Evolutionary conservation across 352 stramenopile species (phyloP), one percentile per base, ranked within the genome.

Genomic region (Globisporangium middletonii): DNA sequence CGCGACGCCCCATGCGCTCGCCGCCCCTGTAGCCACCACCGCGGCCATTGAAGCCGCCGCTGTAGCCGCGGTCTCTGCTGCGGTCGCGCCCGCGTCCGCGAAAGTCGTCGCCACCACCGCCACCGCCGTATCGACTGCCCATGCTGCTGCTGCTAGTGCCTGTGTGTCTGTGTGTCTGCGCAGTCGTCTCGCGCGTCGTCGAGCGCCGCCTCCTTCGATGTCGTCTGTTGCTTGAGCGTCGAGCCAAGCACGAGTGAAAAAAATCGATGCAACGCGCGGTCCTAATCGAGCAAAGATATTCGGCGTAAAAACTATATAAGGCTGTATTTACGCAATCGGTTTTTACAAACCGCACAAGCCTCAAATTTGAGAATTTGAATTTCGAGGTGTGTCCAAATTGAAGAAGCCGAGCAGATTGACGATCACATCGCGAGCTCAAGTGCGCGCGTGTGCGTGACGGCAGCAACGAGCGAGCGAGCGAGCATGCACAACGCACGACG

Each of bases 91-190:
- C 81, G 61, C 73, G 77, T 35, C 83, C 79, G 6, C 81, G 78
- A 18, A 83, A 74, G 53, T 83, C 90, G 16, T 88, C 83, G 52
- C 84, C 77, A 7, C 79, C 74, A 33, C 63, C 64, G 41, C 71
- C 72, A 12, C 65, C 66, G 41, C 73, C 73, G 67, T 92, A 92
- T 57, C 82, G 79, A 71, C 78, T 92, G 53, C 79, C 75, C 70
- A 74, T 84, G 19, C 15, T 68, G 28, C 42, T 57, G 30, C 16
- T 16, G 41, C 49, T 19, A n/a, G 9, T 38, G 33, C 33, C 15
- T 35, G 19, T 35, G 45, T 49, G 59, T 50, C 18, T 16, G 26
- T 42, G 9, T 41, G 15, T 12, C 9, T 23, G 35, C 23, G 28
- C 18, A 15, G 27, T 56, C 2, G 33, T 49, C 12, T 38, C 28